Evolutionary conservation across 2,329 filamentous ascomycete species (phyloP).

Genomic region (Camptophora hylomeconis): DNA sequence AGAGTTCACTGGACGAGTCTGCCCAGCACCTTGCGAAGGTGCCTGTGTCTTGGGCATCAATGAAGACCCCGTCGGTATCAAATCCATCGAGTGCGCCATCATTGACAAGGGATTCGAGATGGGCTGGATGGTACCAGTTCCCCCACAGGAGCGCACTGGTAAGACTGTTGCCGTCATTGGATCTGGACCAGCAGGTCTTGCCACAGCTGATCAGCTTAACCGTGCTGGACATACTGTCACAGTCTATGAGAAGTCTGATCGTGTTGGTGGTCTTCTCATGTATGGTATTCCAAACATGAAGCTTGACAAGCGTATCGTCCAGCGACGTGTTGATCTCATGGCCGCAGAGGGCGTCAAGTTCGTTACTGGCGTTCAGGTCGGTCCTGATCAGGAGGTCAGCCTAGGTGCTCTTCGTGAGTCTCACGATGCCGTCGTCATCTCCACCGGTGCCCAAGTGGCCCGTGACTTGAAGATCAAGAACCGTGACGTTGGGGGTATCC

Average conservation of each 20-base stretch:
- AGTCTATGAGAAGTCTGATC: constrained; percentile 85
- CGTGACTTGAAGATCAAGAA: constrained; percentile 85
- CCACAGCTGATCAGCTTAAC: constrained; percentile 87
- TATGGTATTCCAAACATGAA: constrained; percentile 99
- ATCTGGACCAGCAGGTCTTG: constrained; percentile 82
- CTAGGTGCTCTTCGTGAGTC: constrained; percentile 59
- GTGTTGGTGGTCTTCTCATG: constrained; percentile 85
- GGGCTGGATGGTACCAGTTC: constrained; percentile 89
- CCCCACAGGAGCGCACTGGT: constrained; percentile 67
- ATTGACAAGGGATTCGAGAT: constrained; percentile 95
- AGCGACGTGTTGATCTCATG: constrained; percentile 92
- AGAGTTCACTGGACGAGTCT: constrained; percentile 93
- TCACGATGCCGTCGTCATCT: constrained; percentile 77
- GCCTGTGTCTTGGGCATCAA: constrained; percentile 94
- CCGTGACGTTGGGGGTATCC: constrained; percentile 76
- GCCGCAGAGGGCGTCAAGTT: constrained; percentile 75
- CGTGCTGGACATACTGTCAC: constrained; percentile 78
- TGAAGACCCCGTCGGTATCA: constrained; percentile 93
- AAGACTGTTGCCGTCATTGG: constrained; percentile 84
- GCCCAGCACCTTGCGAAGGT: constrained; percentile 90
- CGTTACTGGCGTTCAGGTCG: constrained; percentile 64
- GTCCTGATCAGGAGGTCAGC: constrained; percentile 55
- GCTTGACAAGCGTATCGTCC: constrained; percentile 93
- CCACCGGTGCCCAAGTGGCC: constrained; percentile 84
- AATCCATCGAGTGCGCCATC: constrained; percentile 95